Evolutionary conservation across 2,329 filamentous ascomycete species (phyloP).

Genomic region (Paracoccidioides lutzii): DNA sequence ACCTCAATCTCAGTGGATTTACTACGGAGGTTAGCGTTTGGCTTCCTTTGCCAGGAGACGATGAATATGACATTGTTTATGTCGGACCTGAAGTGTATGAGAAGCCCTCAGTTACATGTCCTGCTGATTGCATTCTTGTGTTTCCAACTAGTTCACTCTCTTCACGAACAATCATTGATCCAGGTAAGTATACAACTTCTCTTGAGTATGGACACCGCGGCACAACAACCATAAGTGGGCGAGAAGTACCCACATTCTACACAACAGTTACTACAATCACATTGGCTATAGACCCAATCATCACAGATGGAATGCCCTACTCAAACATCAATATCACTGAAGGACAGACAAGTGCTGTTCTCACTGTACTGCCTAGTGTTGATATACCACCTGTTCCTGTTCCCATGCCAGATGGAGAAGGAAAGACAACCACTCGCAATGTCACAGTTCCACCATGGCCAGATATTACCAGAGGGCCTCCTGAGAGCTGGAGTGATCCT

Average conservation of each 20-base stretch:
- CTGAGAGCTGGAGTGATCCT: not conserved
- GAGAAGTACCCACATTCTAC: not conserved
- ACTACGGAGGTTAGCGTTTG: conserved; percentile 3
- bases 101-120: not conserved
- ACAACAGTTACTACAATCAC: not conserved
- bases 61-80: conserved; percentile 3
- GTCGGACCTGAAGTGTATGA: conserved; percentile 2
- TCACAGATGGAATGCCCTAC: conserved; percentile 1
- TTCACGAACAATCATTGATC: conserved; percentile 1
- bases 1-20: conserved; percentile 1
- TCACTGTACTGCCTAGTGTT: not conserved
- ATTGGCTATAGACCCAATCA: not conserved
- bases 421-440: not conserved
- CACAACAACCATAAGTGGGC: not conserved
- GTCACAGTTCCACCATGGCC: conserved; percentile 3
- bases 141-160: conserved; percentile 3
- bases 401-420: not conserved
- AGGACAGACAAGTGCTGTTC: not conserved
- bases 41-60: conserved; percentile 1
- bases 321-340: conserved; percentile 1
- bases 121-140: conserved; percentile 2
- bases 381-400: not conserved
- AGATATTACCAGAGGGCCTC: conserved; percentile 1
- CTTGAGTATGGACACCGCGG: not conserved
- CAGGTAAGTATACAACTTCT: conserved; percentile 4